Evolutionary conservation across 805 yeast species (phyloP), one percentile per base, ranked within the genome.

Genomic region (Kazachstania africana): DNA sequence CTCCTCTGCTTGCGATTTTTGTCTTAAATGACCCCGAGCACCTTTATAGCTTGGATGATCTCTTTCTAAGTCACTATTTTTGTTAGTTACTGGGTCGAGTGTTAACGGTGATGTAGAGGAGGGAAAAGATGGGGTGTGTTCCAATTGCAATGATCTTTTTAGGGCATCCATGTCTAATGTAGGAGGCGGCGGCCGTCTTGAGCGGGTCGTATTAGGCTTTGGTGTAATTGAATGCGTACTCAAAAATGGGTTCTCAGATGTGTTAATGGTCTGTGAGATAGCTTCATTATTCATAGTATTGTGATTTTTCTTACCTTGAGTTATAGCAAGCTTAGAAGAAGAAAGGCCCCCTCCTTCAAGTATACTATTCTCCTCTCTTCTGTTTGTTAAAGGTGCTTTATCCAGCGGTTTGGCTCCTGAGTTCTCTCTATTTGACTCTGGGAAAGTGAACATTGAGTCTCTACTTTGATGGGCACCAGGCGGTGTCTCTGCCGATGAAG

Each of bases 1-100:
- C 26, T 47, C 48, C 32, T 56, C 60, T 12, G 57, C 53, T 26
- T 55, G 51, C 4, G 60, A 55, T 24, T 44, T 36, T 31, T 53
- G 51, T 19, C 56, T 43, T 27, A 41, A 34, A 31, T 54, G 59
- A 12, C n/a, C n/a, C n/a, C n/a, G n/a, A n/a, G n/a, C n/a, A n/a
- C n/a, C n/a, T n/a, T n/a, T n/a, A n/a, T n/a, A n/a, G n/a, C 29
- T 27, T 8, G 20, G 23, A 3, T 10, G 12, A 14, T 26, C 16
- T 9, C 20, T 16, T 14, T 32, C 9, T 23, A 4, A 14, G 20
- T 10, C 12, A 12, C 8, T 14, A 14, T 14, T 20, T 12, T 20
- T 23, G 21, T 6, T 24, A 9, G 28, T 19, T 8, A 19, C 9
- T 8, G 22, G 22, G 8, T 19, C 22, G 10, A 19, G 22, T 8